Evolutionary conservation across 2,329 filamentous ascomycete genomes (phyloP).

Genomic region (Fusarium hostae): DNA sequence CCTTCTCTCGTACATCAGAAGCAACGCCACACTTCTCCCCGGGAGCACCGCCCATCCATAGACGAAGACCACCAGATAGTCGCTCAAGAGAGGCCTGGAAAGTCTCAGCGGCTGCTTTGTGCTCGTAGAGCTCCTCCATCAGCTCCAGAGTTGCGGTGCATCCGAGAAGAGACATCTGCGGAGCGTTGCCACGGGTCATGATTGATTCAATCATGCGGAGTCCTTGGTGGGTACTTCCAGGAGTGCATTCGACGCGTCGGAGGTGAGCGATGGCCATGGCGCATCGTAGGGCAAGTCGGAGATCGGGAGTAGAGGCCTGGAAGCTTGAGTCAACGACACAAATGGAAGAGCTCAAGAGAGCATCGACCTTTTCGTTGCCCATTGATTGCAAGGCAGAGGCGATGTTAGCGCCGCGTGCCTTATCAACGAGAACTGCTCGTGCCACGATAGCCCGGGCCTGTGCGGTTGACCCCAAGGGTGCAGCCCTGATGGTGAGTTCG

Average conservation of each 20-base stretch:
- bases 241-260: slow-evolving; percentile 54
- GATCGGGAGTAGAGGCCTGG: slow-evolving; percentile 59
- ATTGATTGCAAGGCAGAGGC: slow-evolving; percentile 66
- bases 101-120: slow-evolving; percentile 59
- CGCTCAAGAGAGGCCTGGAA: slow-evolving; percentile 64
- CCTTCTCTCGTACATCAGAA: slow-evolving; percentile 60
- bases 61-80: slow-evolving; percentile 66
- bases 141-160: slow-evolving; percentile 69
- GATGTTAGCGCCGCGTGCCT: slow-evolving; percentile 66
- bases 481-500: slow-evolving; percentile 75
- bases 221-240: slow-evolving; percentile 52
- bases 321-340: slow-evolving; percentile 60
- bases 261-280: slow-evolving; percentile 71
- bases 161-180: slow-evolving; percentile 65
- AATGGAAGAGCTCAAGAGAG: slow-evolving; percentile 41
- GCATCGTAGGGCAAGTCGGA: slow-evolving; percentile 67
- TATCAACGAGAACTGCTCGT: slow-evolving; percentile 65
- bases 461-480: slow-evolving; percentile 82
- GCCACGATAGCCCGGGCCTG: slow-evolving; percentile 69
- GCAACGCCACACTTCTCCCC: slow-evolving; percentile 64
- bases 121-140: slow-evolving; percentile 63
- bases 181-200: slow-evolving; percentile 54
- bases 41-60: slow-evolving; percentile 68
- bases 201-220: slow-evolving; percentile 63
- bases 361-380: slow-evolving; percentile 45